Conservation (phyloP, 148 eudicot species). For the Cornus controversa region DNA sequence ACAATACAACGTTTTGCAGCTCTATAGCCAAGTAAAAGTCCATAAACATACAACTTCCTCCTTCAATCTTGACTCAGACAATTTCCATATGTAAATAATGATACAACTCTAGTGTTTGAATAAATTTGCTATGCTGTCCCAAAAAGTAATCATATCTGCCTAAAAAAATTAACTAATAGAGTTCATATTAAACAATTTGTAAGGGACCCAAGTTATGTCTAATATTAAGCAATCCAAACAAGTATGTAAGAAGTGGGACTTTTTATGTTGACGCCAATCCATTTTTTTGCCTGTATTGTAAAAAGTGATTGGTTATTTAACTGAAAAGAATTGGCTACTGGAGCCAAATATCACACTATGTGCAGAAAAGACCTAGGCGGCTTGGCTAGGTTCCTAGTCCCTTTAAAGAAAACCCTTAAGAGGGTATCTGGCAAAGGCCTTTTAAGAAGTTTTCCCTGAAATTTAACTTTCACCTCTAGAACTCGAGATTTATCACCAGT, state of each 20-base stretch:
- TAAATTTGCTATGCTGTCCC: not conserved
- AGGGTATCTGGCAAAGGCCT: no score
- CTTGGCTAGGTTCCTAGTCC: no score
- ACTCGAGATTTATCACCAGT: no score
- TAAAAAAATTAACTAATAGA: not conserved
- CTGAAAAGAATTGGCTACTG: not conserved
- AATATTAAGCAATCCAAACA: not conserved
- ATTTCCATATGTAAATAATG: not conserved
- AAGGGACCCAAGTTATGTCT: not conserved
- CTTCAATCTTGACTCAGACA: no score
- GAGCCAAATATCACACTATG: not conserved
- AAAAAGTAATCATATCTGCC: not conserved
- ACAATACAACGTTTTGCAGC: not conserved
- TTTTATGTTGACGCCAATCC: no score
- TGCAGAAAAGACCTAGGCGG: no score
- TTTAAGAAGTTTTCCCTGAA: no score
- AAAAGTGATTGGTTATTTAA: not conserved
- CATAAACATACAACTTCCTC: no score
- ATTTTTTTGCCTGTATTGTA: no score
- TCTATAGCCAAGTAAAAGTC: not conserved
- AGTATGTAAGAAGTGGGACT: not conserved
- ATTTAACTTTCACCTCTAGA: no score
- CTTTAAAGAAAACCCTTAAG: no score
- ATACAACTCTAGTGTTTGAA: not conserved
- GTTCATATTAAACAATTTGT: not conserved